phyloP scores from a whole-genome alignment of 352 stramenopile species.

The Phytopythium vexans region DNA sequence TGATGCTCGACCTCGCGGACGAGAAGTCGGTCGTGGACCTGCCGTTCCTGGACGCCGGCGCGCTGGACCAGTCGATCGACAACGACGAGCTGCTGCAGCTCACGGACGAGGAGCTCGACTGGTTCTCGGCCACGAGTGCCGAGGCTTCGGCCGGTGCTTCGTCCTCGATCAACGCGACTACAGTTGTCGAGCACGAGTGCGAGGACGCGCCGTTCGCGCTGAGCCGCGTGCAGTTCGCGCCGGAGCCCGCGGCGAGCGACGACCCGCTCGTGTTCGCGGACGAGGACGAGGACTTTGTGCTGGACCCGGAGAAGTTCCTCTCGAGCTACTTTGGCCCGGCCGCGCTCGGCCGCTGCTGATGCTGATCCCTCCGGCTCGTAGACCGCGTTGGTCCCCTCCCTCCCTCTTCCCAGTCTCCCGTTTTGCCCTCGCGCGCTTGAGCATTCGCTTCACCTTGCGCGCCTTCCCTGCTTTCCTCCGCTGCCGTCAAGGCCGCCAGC shows the following conservation, averaged over 20 bases:
- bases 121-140: slow-evolving; percentile 57
- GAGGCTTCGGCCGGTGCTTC: slow-evolving; percentile 14
- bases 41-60: slow-evolving; percentile 46
- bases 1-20: slow-evolving; percentile 81
- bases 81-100: slow-evolving; percentile 79
- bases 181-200: slow-evolving; percentile 6
- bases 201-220: slow-evolving; percentile 13
- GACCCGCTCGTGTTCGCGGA: slow-evolving; percentile 31
- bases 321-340: slow-evolving; percentile 76
- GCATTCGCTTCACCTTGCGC: too few relatives aligned
- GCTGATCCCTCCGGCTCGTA: too few relatives aligned
- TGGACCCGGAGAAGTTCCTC: slow-evolving; percentile 85
- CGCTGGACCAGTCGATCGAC: slow-evolving; percentile 68
- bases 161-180: slow-evolving; percentile 6
- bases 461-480: too few relatives aligned
- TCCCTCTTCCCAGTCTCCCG: background rate
- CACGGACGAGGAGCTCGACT: slow-evolving; percentile 81
- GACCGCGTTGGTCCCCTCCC: background rate
- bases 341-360: slow-evolving; percentile 11
- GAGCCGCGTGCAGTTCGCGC: slow-evolving; percentile 21
- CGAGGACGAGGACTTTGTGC: slow-evolving; percentile 81
- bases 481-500: too few relatives aligned
- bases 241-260: slow-evolving; percentile 18
- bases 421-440: too few relatives aligned
- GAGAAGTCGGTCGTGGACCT: slow-evolving; percentile 67